Evolutionary conservation across 768 basidiomycete genomes (phyloP).

Genomic region (Leccinum subtestaceum): DNA sequence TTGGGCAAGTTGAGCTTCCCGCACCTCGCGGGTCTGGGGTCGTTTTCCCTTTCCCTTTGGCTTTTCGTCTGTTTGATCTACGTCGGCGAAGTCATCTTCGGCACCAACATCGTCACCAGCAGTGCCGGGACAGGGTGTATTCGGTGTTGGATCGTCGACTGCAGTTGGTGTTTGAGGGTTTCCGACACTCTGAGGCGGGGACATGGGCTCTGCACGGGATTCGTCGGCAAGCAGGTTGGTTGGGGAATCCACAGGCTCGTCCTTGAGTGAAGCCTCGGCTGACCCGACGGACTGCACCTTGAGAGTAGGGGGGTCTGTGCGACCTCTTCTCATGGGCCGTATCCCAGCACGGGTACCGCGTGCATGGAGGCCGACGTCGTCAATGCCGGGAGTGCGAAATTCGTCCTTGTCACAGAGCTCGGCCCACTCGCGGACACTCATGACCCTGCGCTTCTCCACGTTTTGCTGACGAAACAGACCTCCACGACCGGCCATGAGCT

Average conservation of each 20-base stretch:
- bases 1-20: constrained; percentile 49
- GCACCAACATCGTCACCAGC: constrained; percentile 13
- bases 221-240: constrained; percentile 4
- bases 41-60: constrained; percentile 44
- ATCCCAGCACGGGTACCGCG: constrained; percentile 37
- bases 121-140: constrained; percentile 1
- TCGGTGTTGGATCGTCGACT: constrained; percentile 4
- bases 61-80: constrained; percentile 32
- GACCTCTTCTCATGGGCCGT: constrained; percentile 39
- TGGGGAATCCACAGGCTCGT: constrained; percentile 37
- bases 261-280: constrained; percentile 41
- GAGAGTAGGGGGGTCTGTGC: constrained; percentile 39
- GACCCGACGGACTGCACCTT: constrained; percentile 46
- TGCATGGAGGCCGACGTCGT: constrained; percentile 59
- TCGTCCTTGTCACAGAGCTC: constrained; percentile 74
- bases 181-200: constrained; percentile 28
- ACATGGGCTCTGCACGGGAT: constrained; percentile 19
- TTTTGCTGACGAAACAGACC: constrained; percentile 91
- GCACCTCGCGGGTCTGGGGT: constrained; percentile 38
- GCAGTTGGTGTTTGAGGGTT: constrained; percentile 22
- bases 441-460: constrained; percentile 77
- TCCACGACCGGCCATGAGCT: constrained; percentile 82
- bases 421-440: constrained; percentile 87
- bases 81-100: constrained; percentile 15
- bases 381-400: constrained; percentile 67